Base-by-base conservation (phyloP, 352 stramenopile species). In the Phytopythium ostracodes region DNA sequence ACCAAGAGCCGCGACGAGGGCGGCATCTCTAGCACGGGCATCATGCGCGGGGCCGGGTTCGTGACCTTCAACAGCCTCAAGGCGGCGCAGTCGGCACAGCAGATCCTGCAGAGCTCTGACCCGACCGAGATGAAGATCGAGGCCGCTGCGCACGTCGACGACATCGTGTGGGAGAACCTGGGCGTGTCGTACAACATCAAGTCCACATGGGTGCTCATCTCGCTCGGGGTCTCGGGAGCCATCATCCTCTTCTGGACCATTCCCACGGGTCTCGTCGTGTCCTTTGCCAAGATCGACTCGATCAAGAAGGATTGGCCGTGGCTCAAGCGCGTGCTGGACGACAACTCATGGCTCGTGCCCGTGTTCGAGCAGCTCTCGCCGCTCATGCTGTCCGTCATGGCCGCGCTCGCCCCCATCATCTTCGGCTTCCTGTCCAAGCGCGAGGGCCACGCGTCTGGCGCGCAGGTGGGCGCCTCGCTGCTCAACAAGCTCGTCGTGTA, bases 161-260 rank as follows among this genome's bases (percentile, higher is more conserved):
- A 94, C 53, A 72, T 94, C 3, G 80, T 92, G 42, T 94, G 86
- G 86, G 71, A 77, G 47, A 94, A 94, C 53, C 76, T 94, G 33
- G 86, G 86, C 56, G 64, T 92, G 49, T 92, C 84, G 18, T 76
- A 88, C 65, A 89, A 88, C 59, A 66, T 70, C 18, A 92, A 91
- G 57, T 71, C 83, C 54, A 86, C 73, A 49, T 91, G 79, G 81
- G 74, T 78, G 29, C 63, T 90, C 58, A 80, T 92, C 56, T 92
- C 84, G 10, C 63, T 83, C 33, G 74, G 63, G 2, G 64, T 87
- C 9, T 85, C 81, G 22, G 72, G 70, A 8, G 80, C 70, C 12
- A 92, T 94, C 47, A 94, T 94, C 57, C 50, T 94, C 31, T 87
- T 94, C 22, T 94, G 86, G 86, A 92, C 81, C 14, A 79, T 94